Base-by-base conservation (phyloP, 2,329 filamentous ascomycete species). In the Dendrostoma leiphaemia region DNA sequence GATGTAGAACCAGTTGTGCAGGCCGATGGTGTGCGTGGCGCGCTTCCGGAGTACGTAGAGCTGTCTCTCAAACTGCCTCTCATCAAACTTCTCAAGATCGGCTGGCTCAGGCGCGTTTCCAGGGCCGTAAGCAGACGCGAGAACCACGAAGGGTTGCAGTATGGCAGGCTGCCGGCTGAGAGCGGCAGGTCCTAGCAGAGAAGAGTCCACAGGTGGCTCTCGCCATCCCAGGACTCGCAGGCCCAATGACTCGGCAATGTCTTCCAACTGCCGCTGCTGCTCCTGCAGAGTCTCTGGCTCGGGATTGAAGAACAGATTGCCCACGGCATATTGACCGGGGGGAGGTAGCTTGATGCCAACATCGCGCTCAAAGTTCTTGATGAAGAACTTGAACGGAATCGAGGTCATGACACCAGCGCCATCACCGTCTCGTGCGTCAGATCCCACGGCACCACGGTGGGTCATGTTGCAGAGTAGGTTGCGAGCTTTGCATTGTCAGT, bases 381-480 rank as follows among this genome's bases (percentile, higher is more conserved):
- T 80, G 73, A 99, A 97, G 80, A 99, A 97, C 74, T 88, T 91
- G 80, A 97, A 93, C 57, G 94, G 94, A 67, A 99, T 96, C 57
- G 92, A 97, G 63, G 93, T 97, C 94, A 99, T 99, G 69, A 97
- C 93, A 83, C 94, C 94, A 66, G 94, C 94, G 72, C 94, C 94
- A 71, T 99, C 94, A 71, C 94, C 94, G 71, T 99, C 94, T 80
- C 94, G 89, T 68, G 91, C 91, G 79, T 99, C 94, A 58, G 94
- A 97, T 64, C 94, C 94, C 65, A 97, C 93, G 61, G 94, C 94
- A 80, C 94, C 94, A 72, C 94, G 89, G 80, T 99, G 94, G 81
- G 94, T 97, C 94, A 99, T 99, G 83, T 99, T 97, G 82, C 94
- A 99, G 60, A 99, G 86, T 59, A 99, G 81, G 74, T 92, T 96